Evolutionary conservation across 768 basidiomycete genomes (phyloP).

Genomic region (Kwoniella europaea): DNA sequence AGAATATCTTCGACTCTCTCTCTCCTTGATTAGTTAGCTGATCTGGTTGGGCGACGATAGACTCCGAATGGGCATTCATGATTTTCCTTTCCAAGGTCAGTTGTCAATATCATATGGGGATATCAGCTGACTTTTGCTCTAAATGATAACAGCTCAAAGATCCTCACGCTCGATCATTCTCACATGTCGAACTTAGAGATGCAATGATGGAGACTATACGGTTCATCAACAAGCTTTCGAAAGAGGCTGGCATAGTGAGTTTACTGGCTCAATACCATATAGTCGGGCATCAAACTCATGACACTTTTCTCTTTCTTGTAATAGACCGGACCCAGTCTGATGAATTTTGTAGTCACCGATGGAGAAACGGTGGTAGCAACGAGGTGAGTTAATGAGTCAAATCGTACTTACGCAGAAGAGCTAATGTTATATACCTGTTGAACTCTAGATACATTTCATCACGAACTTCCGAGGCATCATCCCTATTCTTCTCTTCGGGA

Average conservation of each 20-base stretch:
- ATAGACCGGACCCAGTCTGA: slow-evolving; percentile 71
- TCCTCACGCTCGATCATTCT: slow-evolving; percentile 75
- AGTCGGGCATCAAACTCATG: background rate
- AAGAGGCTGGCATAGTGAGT: slow-evolving; percentile 64
- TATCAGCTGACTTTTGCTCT: no score
- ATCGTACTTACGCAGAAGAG: no score
- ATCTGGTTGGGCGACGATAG: slow-evolving; percentile 58
- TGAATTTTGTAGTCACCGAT: slow-evolving; percentile 97
- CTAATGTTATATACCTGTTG: no score
- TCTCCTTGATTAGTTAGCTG: no score
- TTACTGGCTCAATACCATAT: background rate
- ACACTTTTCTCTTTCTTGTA: background rate
- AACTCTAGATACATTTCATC: slow-evolving; percentile 77
- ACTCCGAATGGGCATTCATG: slow-evolving; percentile 98
- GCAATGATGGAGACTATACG: slow-evolving; percentile 90
- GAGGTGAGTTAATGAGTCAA: slow-evolving; percentile 57
- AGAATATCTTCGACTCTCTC: no score
- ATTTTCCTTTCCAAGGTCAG: slow-evolving; percentile 70
- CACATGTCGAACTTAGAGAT: slow-evolving; percentile 70
- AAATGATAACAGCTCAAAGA: slow-evolving; percentile 69
- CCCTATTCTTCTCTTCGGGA: slow-evolving; percentile 95
- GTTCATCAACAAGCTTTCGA: slow-evolving; percentile 74
- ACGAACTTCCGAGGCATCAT: slow-evolving; percentile 87
- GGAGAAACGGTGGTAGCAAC: slow-evolving; percentile 92
- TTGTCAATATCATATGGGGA: no score